These are phyloP conservation scores for Chimonanthus praecox DNA, from an alignment of 164 flowering plant species.

Conservation along the genomic window DNA sequence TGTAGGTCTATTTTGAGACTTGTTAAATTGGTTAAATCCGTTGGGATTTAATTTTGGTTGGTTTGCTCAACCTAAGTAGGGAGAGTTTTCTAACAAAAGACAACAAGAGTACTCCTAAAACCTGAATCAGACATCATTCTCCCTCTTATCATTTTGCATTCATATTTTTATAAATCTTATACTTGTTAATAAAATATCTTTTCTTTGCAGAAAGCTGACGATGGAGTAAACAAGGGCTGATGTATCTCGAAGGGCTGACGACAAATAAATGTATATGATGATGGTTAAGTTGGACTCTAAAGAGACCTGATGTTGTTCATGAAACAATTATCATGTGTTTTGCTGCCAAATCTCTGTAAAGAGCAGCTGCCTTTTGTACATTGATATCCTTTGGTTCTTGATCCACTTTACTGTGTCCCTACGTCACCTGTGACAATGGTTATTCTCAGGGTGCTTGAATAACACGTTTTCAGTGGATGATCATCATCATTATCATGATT, in stretches of 20 bases:
- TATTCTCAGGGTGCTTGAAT: no score
- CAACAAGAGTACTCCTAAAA: not conserved
- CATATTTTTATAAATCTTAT: not conserved
- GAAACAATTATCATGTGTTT: not conserved
- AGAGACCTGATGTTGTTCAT: not conserved
- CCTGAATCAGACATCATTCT: not conserved
- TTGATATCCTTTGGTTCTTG: not conserved
- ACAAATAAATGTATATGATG: not conserved
- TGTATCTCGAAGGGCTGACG: not conserved
- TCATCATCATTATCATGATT: not conserved
- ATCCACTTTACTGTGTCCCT: not conserved
- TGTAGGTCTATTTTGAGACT: no score
- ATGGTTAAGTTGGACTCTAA: not conserved
- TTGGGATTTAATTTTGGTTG: no score
- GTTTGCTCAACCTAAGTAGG: no score
- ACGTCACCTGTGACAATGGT: no score
- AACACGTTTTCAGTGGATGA: not conserved
- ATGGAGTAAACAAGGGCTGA: constrained; percentile 6
- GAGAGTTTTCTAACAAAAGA: not conserved
- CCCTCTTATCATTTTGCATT: not conserved
- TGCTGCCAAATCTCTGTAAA: not conserved
- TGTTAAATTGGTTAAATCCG: no score
- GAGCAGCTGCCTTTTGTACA: not conserved
- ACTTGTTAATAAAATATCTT: not conserved
- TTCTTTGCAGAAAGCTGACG: constrained; percentile 4